Evolutionary conservation across 495 filamentous ascomycete species (phyloP).

Genomic region (Astrocystis sublimbata): DNA sequence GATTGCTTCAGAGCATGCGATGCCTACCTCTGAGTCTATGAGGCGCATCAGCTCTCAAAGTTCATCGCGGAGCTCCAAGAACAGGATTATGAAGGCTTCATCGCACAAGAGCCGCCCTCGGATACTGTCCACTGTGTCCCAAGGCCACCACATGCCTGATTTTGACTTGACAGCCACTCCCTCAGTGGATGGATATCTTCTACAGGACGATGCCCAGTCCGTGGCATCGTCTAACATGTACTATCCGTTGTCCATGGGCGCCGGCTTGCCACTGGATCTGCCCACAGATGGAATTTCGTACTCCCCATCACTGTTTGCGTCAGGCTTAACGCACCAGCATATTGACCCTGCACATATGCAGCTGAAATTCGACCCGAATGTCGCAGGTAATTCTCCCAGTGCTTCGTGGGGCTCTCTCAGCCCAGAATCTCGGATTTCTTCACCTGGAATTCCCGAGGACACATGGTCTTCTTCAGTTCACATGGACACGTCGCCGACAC

Average conservation of each 20-base stretch:
- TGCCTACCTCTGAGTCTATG: conserved; percentile 48
- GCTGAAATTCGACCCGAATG: conserved; percentile 43
- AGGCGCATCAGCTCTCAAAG: conserved; percentile 47
- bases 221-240: conserved; percentile 44
- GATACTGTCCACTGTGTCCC: conserved; percentile 46
- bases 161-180: conserved; percentile 53
- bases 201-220: conserved; percentile 49
- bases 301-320: conserved; percentile 36
- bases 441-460: conserved; percentile 48
- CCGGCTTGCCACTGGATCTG: conserved; percentile 42
- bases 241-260: conserved; percentile 42
- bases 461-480: conserved; percentile 42
- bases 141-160: conserved; percentile 48
- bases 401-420: conserved; percentile 52
- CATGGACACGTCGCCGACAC: conserved; percentile 43
- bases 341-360: conserved; percentile 46
- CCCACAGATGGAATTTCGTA: conserved; percentile 46
- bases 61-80: conserved; percentile 51
- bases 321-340: conserved; percentile 41
- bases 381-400: conserved; percentile 45
- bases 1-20: conserved; percentile 37
- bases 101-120: conserved; percentile 46
- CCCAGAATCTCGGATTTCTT: conserved; percentile 50
- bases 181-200: conserved; percentile 48
- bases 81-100: conserved; percentile 47